Percentiles rank a stretch among this genome's conserved stretches.
Conservation (phyloP, 768 basidiomycete species). For the Cyclocybe aegerita region DNA sequence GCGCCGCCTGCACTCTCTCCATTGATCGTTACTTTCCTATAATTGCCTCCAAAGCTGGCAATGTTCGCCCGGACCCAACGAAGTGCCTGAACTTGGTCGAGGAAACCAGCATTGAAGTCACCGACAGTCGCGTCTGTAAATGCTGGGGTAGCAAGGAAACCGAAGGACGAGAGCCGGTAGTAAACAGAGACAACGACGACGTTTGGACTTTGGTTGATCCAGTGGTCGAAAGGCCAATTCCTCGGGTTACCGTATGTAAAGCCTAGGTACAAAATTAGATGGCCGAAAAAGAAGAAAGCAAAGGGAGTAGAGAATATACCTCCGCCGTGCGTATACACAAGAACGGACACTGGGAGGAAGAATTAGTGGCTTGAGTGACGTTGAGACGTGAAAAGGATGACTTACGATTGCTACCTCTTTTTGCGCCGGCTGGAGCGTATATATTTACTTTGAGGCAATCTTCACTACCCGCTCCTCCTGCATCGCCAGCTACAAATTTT, state of each 20-base stretch:
- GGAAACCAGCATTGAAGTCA: slow-evolving; percentile 54
- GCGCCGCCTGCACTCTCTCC: slow-evolving; percentile 61
- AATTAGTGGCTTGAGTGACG: neutral
- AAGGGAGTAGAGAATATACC: slow-evolving; percentile 23
- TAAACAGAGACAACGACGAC: slow-evolving; percentile 67
- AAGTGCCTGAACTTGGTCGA: slow-evolving; percentile 62
- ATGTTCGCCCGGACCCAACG: slow-evolving; percentile 67
- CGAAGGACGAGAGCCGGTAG: slow-evolving; percentile 63
- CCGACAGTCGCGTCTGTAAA: slow-evolving; percentile 37
- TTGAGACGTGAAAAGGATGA: neutral
- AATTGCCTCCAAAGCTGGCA: slow-evolving; percentile 62
- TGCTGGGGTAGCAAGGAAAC: slow-evolving; percentile 56
- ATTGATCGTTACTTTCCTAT: slow-evolving; percentile 53
- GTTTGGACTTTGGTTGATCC: slow-evolving; percentile 62
- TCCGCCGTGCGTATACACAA: slow-evolving; percentile 52
- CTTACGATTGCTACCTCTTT: slow-evolving; percentile 46
- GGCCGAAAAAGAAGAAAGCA: neutral
- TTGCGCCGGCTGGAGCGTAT: slow-evolving; percentile 52
- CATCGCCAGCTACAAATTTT: slow-evolving; percentile 41
- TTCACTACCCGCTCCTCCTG: slow-evolving; percentile 65
- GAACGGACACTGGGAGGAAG: slow-evolving; percentile 36
- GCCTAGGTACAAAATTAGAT: slow-evolving; percentile 27
- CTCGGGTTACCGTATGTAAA: slow-evolving; percentile 60
- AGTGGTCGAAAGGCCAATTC: slow-evolving; percentile 67
- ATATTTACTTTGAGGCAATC: slow-evolving; percentile 71